phyloP scores from a whole-genome alignment of 805 yeast genomes.

The Saccharomyces jurei region DNA sequence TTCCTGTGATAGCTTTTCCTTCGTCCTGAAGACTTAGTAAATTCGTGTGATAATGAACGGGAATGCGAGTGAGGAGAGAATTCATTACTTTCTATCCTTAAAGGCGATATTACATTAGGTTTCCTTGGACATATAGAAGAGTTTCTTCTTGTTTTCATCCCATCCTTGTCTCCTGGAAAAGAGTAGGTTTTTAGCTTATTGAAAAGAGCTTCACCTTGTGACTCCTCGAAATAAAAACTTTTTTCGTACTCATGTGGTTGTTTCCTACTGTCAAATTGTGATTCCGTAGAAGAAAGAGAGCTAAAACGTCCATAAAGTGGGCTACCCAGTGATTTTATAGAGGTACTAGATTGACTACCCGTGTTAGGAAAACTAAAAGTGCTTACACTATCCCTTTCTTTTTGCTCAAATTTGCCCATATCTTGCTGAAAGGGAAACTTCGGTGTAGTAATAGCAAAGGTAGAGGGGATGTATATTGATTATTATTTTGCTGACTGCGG shows the following conservation, averaged over 20 bases:
- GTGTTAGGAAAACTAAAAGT: conserved; percentile 5
- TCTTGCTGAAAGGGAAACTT: not conserved
- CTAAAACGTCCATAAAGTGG: not conserved
- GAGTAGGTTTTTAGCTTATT: conserved; percentile 4
- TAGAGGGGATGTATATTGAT: not conserved
- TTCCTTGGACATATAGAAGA: not conserved
- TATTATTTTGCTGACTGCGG: not conserved
- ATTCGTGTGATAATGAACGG: not conserved
- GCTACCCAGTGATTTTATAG: not conserved
- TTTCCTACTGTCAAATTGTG: not conserved
- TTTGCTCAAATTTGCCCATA: not conserved
- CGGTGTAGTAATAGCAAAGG: not conserved
- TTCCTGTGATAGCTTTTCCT: conserved; percentile 7
- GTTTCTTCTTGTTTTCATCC: not conserved
- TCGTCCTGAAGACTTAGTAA: not conserved
- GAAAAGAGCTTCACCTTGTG: conserved; percentile 8
- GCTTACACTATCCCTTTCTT: conserved; percentile 1
- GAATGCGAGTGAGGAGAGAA: not conserved
- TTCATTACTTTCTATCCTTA: not conserved
- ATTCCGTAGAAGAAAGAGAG: not conserved
- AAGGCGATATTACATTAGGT: not conserved
- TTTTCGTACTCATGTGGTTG: not conserved
- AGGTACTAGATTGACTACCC: not conserved
- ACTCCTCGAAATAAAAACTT: conserved; percentile 4
- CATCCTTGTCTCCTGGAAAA: not conserved